Evolutionary conservation across 306 rosid genomes (phyloP), one percentile per base, ranked within the genome.

Genomic region (Hippophae gyantsensis): DNA sequence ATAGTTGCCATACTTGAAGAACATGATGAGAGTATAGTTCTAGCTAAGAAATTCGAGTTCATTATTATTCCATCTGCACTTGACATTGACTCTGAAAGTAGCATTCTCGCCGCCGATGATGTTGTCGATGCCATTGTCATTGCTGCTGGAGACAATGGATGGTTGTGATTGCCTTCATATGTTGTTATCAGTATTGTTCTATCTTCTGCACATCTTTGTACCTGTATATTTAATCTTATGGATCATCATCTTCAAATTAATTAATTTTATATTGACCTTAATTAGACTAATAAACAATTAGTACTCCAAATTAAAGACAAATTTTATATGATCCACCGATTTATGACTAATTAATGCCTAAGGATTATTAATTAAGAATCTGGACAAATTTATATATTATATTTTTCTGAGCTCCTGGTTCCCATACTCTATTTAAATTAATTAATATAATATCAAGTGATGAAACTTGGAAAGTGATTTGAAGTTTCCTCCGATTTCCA

Each of bases 141-240:
- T 0, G 99, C 99, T 1, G 95, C 82, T 1, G 93, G 85, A 0
- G 95, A 90, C 65, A 92, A 70, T 12, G 95, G 81, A 56, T 92
- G 99, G 79, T 48, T 85, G 82, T 92, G 99, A 38, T 73, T 78
- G 3, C 95, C 95, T 70, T 92, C 99, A 44, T 92, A 92, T 13
- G 99, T 88, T 54, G 99, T 85, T 18, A 84, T 67, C 0, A 88
- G 76, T 32, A 92, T 72, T 6, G 93, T 76, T 48, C 65, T n/a
- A 60, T 92, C 99, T 57, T 85, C 85, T 5, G 86, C 89, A 74
- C 99, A 85, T 65, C 95, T 88, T 82, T 88, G 96, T 46, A 92
- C 93, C 98, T 92, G 64, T 77, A 25, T 55, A 1, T 42, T 6
- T 12, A 58, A 49, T 7, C 5, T 48, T 48, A 48, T 10, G 7